Conservation (phyloP, 345 rosid species). For the Dimocarpus longan region DNA sequence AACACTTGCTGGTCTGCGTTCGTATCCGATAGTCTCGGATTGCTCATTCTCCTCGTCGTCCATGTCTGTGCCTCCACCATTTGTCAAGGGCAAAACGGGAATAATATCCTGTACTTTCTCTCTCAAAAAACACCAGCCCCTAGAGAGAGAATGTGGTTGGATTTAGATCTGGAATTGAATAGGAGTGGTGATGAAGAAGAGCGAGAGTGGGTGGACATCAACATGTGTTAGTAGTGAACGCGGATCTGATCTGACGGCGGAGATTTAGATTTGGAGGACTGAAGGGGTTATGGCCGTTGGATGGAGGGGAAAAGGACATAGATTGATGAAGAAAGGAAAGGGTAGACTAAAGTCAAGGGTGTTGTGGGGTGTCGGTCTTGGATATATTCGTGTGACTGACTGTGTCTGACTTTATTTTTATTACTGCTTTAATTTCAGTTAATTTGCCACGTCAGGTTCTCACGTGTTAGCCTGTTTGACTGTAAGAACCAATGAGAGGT, state of each 20-base stretch:
- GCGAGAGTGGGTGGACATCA: not conserved
- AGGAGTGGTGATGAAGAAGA: conserved; percentile 5
- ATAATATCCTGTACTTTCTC: conserved; percentile 20
- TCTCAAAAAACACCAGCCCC: conserved; percentile 9
- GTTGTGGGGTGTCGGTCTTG: conserved; percentile 47
- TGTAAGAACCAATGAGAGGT: not conserved
- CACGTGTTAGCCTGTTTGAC: conserved; percentile 2
- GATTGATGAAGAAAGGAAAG: conserved; percentile 29
- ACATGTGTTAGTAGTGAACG: conserved; percentile 9
- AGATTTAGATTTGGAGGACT: conserved; percentile 51
- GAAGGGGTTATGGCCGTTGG: conserved; percentile 43
- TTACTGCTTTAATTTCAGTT: not conserved
- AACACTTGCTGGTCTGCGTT: conserved; percentile 46
- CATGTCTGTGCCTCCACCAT: conserved; percentile 99
- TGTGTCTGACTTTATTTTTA: conserved; percentile 1
- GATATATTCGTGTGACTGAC: conserved; percentile 12
- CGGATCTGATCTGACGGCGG: conserved; percentile 56
- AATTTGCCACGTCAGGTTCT: not conserved
- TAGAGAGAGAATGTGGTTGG: conserved; percentile 13
- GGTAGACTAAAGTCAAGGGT: conserved; percentile 15
- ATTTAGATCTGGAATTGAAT: conserved; percentile 47
- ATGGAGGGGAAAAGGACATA: conserved; percentile 17
- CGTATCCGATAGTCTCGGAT: conserved; percentile 64
- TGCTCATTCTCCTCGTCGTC: conserved; percentile 99
- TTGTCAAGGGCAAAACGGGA: conserved; percentile 26